Evolutionary conservation across 2,329 filamentous ascomycete species (phyloP), one percentile per base, ranked within the genome.

Genomic region (Cladosporium austrohemisphaericum): DNA sequence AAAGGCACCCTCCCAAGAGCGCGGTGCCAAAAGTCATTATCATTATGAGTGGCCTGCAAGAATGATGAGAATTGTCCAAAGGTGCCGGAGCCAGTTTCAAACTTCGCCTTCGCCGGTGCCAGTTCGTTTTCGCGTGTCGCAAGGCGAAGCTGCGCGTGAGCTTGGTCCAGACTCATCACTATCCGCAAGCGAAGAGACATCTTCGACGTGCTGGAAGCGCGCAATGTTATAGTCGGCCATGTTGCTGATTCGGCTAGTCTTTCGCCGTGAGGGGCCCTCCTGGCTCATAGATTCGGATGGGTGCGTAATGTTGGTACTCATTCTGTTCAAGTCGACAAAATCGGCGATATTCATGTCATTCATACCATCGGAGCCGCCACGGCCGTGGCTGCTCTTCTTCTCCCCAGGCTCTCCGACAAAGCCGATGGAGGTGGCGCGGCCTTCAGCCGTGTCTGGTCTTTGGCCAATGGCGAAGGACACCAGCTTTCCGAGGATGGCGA

Each of bases 401-500:
- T 45, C 33, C 7, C 22, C n/a, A 13, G 22, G 32, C 10, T 41
- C 37, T 10, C 31, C 38, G 5, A 43, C 29, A 32, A 60, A 59
- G 8, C 52, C 55, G 10, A 59, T 44, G 8, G 55, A 55, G 1
- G 49, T 32, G 22, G 54, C 52, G n/a, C 54, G 56, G n/a, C 49
- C 26, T 8, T 55, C 55, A 5, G 41, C 32, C 1, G 23, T 31
- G 4, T 33, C 50, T 8, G 56, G 46, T 22, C 45, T 43, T 5
- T 55, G 47, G 9, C 51, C 53, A 14, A 52, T 52, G 4, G 66
- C 57, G 26, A 63, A 57, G 22, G 58, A 56, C 28, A 64, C 60
- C 4, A 65, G 52, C 49, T 62, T 60, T 11, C 56, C 55, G 11
- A 65, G 51, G 19, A 65, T 59, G 25, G 57, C 62, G 36, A 65